Base-by-base conservation (phyloP, 106 monocot species). In the Apostasia ramifera region DNA sequence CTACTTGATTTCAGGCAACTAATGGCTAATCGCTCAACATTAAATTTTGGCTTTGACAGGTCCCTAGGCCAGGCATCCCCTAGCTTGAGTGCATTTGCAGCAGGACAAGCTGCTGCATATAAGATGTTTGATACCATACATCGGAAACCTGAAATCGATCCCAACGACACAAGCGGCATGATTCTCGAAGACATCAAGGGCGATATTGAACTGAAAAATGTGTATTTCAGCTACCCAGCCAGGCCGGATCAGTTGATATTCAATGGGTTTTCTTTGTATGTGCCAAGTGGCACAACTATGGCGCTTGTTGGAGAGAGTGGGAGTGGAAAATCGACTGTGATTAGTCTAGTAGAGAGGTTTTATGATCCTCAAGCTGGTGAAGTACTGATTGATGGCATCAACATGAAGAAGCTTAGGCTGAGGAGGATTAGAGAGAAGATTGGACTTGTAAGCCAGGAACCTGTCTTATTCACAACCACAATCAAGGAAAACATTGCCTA, bases 251-350 rank as follows among this genome's bases (percentile, higher is more conserved):
- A 80, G 12, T 59, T 71, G 2, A 76, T 94, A 53, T 94, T 94
- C 55, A 51, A 73, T 66, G 84, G 82, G 0, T 86, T 94, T 68
- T 94, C 93, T 1, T 75, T 94, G 71, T 14, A 42, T 43, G 76
- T 94, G 14, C 65, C 75, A 6, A 86, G 78, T 49, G 89, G 89
- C 1, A 80, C 76, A 43, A 86, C 79, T 9, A 75, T 82, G 77
- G 89, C 93, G 53, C 70, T 94, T 12, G 93, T 94, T 5, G 93
- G 93, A 59, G 89, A 83, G 65, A 94, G 93, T 56, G 93, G 93
- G 6, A 89, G 84, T 38, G 93, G 93, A 2, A 94, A 94, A 40
- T 94, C 93, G 14, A 94, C 92, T 39, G 90, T 91, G 12, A 70
- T 91, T 42, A 82, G 79, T 59, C 59, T 91, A 43, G 77, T 91